These are phyloP conservation scores for Mortierella alpina DNA, from an alignment of 192 early-diverging fungal species.

Conservation along the genomic window DNA sequence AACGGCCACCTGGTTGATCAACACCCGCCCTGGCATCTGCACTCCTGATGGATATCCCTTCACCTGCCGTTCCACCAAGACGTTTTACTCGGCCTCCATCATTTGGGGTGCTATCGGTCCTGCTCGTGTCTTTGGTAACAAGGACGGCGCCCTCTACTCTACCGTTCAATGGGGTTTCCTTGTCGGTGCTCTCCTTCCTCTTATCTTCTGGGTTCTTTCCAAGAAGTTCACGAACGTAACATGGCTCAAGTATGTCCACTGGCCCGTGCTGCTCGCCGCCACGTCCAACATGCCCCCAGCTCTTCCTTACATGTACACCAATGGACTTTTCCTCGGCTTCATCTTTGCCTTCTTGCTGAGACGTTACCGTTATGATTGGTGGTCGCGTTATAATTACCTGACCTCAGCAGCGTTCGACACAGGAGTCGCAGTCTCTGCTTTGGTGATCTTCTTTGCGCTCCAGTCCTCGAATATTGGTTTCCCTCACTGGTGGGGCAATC, in stretches of 20 bases:
- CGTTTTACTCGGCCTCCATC: slow-evolving; percentile 72
- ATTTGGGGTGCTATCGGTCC: slow-evolving; percentile 84
- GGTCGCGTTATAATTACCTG: slow-evolving; percentile 73
- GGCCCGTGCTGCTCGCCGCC: slow-evolving; percentile 63
- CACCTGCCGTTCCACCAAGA: slow-evolving; percentile 55
- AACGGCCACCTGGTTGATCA: slow-evolving; percentile 56
- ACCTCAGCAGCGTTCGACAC: slow-evolving; percentile 69
- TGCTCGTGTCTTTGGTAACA: slow-evolving; percentile 62
- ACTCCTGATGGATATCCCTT: slow-evolving; percentile 48
- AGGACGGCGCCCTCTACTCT: slow-evolving; percentile 41
- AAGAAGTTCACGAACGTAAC: slow-evolving; percentile 56
- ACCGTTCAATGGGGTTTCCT: slow-evolving; percentile 57
- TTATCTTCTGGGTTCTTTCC: slow-evolving; percentile 61
- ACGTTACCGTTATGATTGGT: slow-evolving; percentile 62
- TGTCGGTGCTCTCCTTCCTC: slow-evolving; percentile 60
- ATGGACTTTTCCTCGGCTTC: slow-evolving; percentile 57
- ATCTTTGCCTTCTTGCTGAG: slow-evolving; percentile 62
- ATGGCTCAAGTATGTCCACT: slow-evolving; percentile 58
- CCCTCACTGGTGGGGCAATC: slow-evolving; percentile 40
- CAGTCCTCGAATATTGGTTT: slow-evolving; percentile 7
- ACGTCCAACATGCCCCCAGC: slow-evolving; percentile 62
- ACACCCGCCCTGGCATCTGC: slow-evolving; percentile 53
- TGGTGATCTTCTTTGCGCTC: slow-evolving; percentile 58
- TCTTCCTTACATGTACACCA: slow-evolving; percentile 56
- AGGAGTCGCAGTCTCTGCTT: slow-evolving; percentile 57